These are phyloP conservation scores for Marvania coccoides DNA, from an alignment of 139 green algal species.

Conservation along the genomic window DNA sequence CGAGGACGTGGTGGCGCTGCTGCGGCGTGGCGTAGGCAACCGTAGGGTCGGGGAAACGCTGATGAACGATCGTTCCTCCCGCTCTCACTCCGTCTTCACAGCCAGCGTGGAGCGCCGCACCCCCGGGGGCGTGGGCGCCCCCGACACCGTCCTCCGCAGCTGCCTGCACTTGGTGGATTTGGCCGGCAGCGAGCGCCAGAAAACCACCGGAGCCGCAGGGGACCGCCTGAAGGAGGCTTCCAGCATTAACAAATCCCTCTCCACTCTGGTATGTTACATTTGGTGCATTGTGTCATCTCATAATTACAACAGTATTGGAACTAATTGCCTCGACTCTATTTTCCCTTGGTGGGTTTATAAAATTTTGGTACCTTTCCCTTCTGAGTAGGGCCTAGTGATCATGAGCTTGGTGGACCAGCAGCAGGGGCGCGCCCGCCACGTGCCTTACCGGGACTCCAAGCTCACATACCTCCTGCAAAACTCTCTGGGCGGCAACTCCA, in stretches of 20 bases:
- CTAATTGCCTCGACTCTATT: no score
- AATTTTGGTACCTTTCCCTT: no score
- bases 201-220: constrained; percentile 58
- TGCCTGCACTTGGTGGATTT: constrained; percentile 95
- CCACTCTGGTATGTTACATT: no score
- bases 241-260: constrained; percentile 94
- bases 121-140: constrained; percentile 35
- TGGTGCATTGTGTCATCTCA: no score
- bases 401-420: constrained; percentile 69
- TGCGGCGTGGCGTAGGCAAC: constrained; percentile 56
- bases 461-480: constrained; percentile 97
- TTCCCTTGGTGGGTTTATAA: no score
- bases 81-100: constrained; percentile 89
- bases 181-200: constrained; percentile 84
- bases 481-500: constrained; percentile 88
- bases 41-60: constrained; percentile 70
- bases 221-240: constrained; percentile 86
- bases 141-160: constrained; percentile 36
- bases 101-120: constrained; percentile 45
- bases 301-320: no score
- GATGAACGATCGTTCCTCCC: constrained; percentile 80
- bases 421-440: constrained; percentile 48
- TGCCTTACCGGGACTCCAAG: constrained; percentile 93
- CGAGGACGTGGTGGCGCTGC: constrained; percentile 62
- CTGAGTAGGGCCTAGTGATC: constrained; percentile 93